Evolutionary conservation across 2,329 filamentous ascomycete species (phyloP).

Genomic region (Camptophora hylomeconis): DNA sequence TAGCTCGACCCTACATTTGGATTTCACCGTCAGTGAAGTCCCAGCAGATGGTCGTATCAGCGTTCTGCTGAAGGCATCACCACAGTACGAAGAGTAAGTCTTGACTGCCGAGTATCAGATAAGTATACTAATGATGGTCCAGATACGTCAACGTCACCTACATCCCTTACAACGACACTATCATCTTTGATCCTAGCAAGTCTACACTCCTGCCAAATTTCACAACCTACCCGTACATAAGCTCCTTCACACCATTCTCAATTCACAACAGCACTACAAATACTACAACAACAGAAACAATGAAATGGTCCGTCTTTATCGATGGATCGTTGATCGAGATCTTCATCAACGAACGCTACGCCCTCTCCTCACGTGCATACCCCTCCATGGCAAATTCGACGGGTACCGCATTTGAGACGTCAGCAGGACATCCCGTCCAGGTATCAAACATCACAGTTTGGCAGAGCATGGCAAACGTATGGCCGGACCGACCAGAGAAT

Average conservation of each 20-base stretch:
- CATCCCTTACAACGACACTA: conserved; percentile 24
- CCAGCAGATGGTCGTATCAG: conserved; percentile 4
- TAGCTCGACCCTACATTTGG: neutral
- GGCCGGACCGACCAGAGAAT: conserved; percentile 2
- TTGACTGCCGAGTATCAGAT: too few relatives aligned
- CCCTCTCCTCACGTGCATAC: conserved; percentile 27
- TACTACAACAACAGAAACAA: conserved; percentile 10
- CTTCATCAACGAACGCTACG: conserved; percentile 32
- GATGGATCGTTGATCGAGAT: conserved; percentile 32
- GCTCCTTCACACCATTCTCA: conserved; percentile 5
- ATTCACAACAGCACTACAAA: conserved; percentile 2
- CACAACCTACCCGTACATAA: conserved; percentile 19
- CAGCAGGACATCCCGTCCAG: conserved; percentile 1
- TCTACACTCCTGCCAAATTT: conserved; percentile 20
- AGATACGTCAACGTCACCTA: conserved; percentile 28
- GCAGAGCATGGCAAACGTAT: conserved; percentile 4
- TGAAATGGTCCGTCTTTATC: conserved; percentile 19
- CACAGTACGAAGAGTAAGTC: conserved; percentile 6
- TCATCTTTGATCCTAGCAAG: conserved; percentile 27
- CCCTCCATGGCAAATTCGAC: conserved; percentile 3
- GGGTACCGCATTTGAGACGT: conserved; percentile 2
- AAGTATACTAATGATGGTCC: too few relatives aligned
- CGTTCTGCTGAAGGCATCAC: conserved; percentile 4
- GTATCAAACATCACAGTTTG: conserved; percentile 1
- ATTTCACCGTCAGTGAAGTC: conserved; percentile 3